Evolutionary conservation across 352 stramenopile species (phyloP).

Genomic region (Blastocystis sp.): DNA sequence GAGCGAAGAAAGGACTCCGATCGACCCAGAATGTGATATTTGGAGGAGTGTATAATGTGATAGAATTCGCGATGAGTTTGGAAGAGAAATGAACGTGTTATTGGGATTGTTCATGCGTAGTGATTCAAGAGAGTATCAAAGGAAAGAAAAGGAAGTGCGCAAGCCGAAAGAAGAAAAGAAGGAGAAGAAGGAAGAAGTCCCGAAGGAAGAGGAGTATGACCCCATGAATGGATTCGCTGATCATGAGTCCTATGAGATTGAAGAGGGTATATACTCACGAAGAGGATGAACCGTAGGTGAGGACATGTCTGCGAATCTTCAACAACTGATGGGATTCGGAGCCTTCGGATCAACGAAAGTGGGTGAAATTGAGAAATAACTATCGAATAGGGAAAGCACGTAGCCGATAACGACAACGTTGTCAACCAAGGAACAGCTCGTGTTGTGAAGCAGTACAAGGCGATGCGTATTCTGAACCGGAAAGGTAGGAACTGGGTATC

Average conservation of each 20-base stretch:
- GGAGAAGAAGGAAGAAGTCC: neutral
- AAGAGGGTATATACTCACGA: neutral
- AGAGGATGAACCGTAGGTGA: neutral
- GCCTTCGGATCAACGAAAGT: slow-evolving; percentile 35
- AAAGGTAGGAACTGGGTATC: neutral
- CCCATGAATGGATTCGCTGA: neutral
- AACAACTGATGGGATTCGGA: slow-evolving; percentile 33
- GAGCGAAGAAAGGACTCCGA: neutral
- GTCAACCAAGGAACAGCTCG: slow-evolving; percentile 20
- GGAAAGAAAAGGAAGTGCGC: no score
- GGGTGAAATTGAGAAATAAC: neutral
- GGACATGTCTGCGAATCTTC: neutral
- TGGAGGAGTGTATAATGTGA: neutral
- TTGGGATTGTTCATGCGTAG: neutral
- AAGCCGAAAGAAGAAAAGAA: neutral
- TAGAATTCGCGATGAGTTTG: slow-evolving; percentile 46
- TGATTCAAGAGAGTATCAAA: neutral
- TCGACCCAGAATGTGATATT: neutral
- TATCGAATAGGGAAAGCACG: slow-evolving; percentile 33
- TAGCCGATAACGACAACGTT: slow-evolving; percentile 19
- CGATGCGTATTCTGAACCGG: slow-evolving; percentile 35
- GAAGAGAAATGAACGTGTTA: neutral
- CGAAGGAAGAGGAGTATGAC: neutral
- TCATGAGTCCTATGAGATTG: neutral
- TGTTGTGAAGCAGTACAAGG: slow-evolving; percentile 41